Conservation (phyloP, 2,329 filamentous ascomycete species). For the Paecilomyces fulvus region DNA sequence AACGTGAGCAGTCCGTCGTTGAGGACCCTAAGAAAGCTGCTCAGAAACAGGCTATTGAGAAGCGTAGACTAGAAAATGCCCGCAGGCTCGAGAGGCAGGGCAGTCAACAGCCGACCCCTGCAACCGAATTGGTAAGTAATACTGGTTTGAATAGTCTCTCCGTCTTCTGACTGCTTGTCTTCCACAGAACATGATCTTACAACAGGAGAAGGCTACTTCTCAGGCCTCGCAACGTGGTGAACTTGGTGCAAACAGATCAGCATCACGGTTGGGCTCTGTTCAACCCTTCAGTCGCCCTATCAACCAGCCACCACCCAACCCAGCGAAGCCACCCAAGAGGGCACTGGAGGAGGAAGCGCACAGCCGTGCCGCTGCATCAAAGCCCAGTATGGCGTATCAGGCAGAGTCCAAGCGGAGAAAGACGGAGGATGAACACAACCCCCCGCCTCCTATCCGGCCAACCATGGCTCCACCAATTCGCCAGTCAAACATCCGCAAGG, state of each 20-base stretch:
- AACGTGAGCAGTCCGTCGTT: conserved; percentile 37
- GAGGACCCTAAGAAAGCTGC: conserved; percentile 59
- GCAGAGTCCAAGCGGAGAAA: conserved; percentile 71
- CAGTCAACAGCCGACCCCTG: conserved; percentile 27
- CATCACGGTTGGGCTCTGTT: conserved; percentile 36
- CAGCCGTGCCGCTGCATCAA: conserved; percentile 30
- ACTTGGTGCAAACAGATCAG: conserved; percentile 42
- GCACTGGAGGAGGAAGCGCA: conserved; percentile 56
- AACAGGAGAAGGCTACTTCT: conserved; percentile 21
- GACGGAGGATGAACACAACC: conserved; percentile 63
- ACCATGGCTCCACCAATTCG: conserved; percentile 79
- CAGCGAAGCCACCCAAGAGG: conserved; percentile 68
- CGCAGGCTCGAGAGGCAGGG: conserved; percentile 39
- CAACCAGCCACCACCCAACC: conserved; percentile 54
- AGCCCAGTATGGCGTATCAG: conserved; percentile 46
- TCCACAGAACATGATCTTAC: conserved; percentile 14
- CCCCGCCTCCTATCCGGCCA: conserved; percentile 52
- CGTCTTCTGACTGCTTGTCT: conserved; percentile 6
- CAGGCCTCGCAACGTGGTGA: conserved; percentile 37
- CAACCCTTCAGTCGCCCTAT: conserved; percentile 55
- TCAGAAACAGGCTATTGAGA: conserved; percentile 52
- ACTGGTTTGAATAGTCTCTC: neutral
- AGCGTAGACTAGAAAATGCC: conserved; percentile 40
- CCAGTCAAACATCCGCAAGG: conserved; percentile 67
- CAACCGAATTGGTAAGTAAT: conserved; percentile 29